Base-by-base conservation (phyloP, 352 stramenopile species). In the Globisporangium mamillatum region DNA sequence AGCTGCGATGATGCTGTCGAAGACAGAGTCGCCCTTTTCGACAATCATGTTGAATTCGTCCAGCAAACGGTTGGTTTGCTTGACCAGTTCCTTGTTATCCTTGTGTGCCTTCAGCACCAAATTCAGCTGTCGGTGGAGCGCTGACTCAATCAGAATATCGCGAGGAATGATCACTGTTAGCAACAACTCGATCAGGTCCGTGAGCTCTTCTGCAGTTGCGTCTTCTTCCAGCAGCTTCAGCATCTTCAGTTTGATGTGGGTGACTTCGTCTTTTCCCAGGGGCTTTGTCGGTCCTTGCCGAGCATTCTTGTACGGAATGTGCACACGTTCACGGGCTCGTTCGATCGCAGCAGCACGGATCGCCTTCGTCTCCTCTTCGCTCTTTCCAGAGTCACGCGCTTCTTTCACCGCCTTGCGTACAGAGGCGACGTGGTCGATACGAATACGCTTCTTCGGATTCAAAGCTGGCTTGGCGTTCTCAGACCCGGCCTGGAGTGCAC, bases 71-170 rank as follows among this genome's bases (percentile, higher is more conserved):
- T 84, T 92, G 14, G 88, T 92, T 60, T 93, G 84, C 44, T 86
- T 85, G 32, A 94, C 83, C 50, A 95, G 75, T 62, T 95, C 88
- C 72, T 93, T 93, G 80, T 94, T 93, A 72, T 95, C 86, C 53
- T 93, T 90, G 67, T 94, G 83, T 12, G 86, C 84, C 59, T 93
- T 90, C 25, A 91, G 63, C 41, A 93, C 75, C 34, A 94, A 76
- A 56, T 91, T 82, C 38, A 95, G 68, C 69, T 95, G 88, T 18
- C 79, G 78, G 66, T 91, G 80, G 50, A 95, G 76, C 18, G 77
- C 81, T 8, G 84, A 92, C 44, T 95, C 88, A 27, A 91, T 75
- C 50, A 95, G 59, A n/a, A 92, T 73, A n/a, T 87, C 76, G 18
- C 75, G 78, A 3, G 88, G 86, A 32, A 95, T 91, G 24, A 90